Conservation (phyloP, 2,329 filamentous ascomycete genomes). For the Thielaviopsis musarum region DNA sequence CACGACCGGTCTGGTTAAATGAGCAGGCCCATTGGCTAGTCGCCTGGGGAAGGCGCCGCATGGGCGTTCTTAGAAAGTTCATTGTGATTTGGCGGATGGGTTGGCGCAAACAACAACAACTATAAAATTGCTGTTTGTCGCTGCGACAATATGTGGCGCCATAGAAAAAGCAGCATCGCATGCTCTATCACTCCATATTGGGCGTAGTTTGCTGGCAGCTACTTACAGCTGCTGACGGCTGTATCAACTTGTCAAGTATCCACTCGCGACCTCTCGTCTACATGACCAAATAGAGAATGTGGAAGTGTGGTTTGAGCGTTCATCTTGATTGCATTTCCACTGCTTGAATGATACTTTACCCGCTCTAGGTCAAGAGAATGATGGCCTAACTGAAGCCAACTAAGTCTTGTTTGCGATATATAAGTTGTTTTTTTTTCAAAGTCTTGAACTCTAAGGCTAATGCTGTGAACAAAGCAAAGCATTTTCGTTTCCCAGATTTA, state of each 20-base stretch:
- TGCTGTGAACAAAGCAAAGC: too few relatives aligned
- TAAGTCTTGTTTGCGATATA: too few relatives aligned
- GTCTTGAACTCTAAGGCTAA: too few relatives aligned
- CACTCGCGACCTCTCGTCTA: too few relatives aligned
- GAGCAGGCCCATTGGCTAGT: conserved; percentile 7
- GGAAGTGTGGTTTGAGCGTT: too few relatives aligned
- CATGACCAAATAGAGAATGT: too few relatives aligned
- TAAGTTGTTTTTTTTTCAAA: too few relatives aligned
- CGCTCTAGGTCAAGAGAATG: too few relatives aligned
- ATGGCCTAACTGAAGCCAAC: too few relatives aligned
- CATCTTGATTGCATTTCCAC: too few relatives aligned
- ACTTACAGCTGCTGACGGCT: background rate
- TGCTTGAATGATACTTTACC: background rate
- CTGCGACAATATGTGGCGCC: background rate
- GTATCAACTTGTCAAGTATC: background rate
- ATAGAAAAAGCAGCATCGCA: conserved; percentile 1
- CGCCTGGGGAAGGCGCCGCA: conserved; percentile 7
- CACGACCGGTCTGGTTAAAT: conserved; percentile 9
- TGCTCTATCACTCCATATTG: background rate
- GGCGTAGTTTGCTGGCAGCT: background rate
- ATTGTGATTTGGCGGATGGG: background rate
- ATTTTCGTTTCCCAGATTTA: too few relatives aligned
- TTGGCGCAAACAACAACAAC: background rate
- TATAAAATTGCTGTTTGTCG: background rate
- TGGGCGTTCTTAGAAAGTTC: conserved; percentile 9